A percentile compares a stretch with the other conserved stretches of the same genome.
phyloP scores from a whole-genome alignment of 257 asterid genomes.

The Dorcoceras hygrometricum region DNA sequence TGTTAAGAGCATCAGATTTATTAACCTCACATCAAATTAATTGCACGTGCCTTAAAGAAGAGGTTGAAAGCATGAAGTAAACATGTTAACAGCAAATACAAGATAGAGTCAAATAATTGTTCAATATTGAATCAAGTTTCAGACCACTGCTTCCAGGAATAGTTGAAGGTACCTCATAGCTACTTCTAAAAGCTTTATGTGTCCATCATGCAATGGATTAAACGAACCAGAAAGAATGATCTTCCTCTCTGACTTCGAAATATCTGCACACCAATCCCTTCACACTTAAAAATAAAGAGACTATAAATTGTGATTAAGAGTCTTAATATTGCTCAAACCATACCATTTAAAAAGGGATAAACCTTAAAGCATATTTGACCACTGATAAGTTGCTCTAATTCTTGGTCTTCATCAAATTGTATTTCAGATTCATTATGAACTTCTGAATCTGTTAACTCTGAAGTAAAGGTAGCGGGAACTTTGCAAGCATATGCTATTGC shows the following conservation, averaged over 20 bases:
- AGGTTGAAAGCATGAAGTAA: background rate
- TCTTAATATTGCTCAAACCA: slow-evolving; percentile 29
- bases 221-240: slow-evolving; percentile 87
- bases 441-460: slow-evolving; percentile 76
- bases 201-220: slow-evolving; percentile 96
- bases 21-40: background rate
- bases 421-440: slow-evolving; percentile 55
- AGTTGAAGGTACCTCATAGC: slow-evolving; percentile 56
- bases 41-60: background rate
- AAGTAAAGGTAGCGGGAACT: slow-evolving; percentile 45
- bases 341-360: slow-evolving; percentile 85
- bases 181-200: slow-evolving; percentile 86
- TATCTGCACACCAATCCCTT: slow-evolving; percentile 59
- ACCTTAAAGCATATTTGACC: slow-evolving; percentile 85
- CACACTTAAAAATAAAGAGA: slow-evolving; percentile 29
- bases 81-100: background rate
- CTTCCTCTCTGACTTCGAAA: slow-evolving; percentile 52
- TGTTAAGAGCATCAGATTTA: slow-evolving; percentile 1
- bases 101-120: slow-evolving; percentile 9
- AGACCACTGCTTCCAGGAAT: slow-evolving; percentile 18
- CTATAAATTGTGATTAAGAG: slow-evolving; percentile 25
- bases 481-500: slow-evolving; percentile 85
- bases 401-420: slow-evolving; percentile 70
- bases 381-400: slow-evolving; percentile 75
- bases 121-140: slow-evolving; percentile 7